These are phyloP conservation scores for Mycosarcoma maydis DNA, from an alignment of 1,284 basidiomycete species.

Conservation along the genomic window DNA sequence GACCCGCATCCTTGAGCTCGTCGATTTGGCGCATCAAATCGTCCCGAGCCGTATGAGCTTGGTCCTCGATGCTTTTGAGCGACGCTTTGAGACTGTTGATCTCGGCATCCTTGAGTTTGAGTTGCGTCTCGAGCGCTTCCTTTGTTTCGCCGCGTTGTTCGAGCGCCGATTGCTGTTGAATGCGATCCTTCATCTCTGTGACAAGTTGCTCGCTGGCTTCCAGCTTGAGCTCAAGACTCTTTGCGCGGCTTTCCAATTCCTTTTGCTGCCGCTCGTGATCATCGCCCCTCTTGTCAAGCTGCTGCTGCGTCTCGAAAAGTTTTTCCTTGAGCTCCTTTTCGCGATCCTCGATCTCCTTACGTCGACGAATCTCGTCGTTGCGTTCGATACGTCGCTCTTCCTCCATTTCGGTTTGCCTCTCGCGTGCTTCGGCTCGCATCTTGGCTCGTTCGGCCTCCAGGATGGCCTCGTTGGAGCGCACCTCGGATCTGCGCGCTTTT, in stretches of 20 bases:
- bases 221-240: slow-evolving; percentile 43
- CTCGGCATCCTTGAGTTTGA: slow-evolving; percentile 57
- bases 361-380: slow-evolving; percentile 57
- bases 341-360: slow-evolving; percentile 50
- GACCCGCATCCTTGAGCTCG: slow-evolving; percentile 82
- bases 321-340: slow-evolving; percentile 39
- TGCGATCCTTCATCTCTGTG: slow-evolving; percentile 31
- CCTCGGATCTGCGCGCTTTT: slow-evolving; percentile 37
- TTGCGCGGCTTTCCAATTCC: slow-evolving; percentile 62
- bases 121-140: slow-evolving; percentile 40
- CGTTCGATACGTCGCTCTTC: slow-evolving; percentile 53
- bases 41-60: slow-evolving; percentile 51
- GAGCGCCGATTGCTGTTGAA: slow-evolving; percentile 39
- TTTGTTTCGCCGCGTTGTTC: slow-evolving; percentile 36
- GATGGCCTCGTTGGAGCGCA: slow-evolving; percentile 35
- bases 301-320: slow-evolving; percentile 55
- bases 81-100: slow-evolving; percentile 54
- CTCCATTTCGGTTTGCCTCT: slow-evolving; percentile 70
- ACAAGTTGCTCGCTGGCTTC: slow-evolving; percentile 47
- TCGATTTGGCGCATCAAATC: slow-evolving; percentile 73
- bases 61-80: slow-evolving; percentile 53
- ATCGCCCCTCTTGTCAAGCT: slow-evolving; percentile 69
- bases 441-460: slow-evolving; percentile 69
- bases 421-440: slow-evolving; percentile 71
- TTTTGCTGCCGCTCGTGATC: slow-evolving; percentile 69